Base-by-base conservation (phyloP, 2,329 filamentous ascomycete species). In the Aspergillus carbonarius region DNA sequence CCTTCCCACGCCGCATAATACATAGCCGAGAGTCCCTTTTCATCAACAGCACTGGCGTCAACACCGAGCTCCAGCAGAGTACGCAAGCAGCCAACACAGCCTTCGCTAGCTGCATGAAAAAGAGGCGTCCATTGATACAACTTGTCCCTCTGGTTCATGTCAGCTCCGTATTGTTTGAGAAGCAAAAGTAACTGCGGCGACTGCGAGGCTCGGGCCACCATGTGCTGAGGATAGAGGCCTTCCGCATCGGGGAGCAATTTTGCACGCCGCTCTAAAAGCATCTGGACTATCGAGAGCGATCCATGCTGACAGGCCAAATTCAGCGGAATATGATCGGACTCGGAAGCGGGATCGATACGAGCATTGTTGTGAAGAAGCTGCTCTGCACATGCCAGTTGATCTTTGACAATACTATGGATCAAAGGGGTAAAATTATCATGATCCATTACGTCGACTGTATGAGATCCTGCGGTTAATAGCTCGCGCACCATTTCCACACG, bases 1-100 rank as follows among this genome's bases (percentile, higher is more conserved):
- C 95, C 95, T 78, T 99, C 95, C 95, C 95, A 99, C 0, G 92
- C 93, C 13, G 95, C 95, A 75, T 99, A 99, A 76, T 99, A 99
- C 88, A 98, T 92, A 27, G 95, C 93, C 2, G 93, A 92, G 4
- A 98, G 83, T 15, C 88, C 89, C 72, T 98, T 99, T 76, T 99
- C 95, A 70, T 99, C 95, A 44, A 91, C 78, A 55, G 92, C 90
- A 63, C 88, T 88, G 1, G 89, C 85, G 68, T 96, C 86, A 3
- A 89, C 93, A 7, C 90, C 89, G 62, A 90, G 86, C 54, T 92
- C 86, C 10, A 99, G 81, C 4, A 99, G 82, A 1, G 88, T 90
- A 65, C 92, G 85, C 44, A 99, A 81, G 70, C 93, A 97, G 25
- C 90, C 87, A 1, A 97, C 89, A 71, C 96, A 96, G 20, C 95